These are phyloP conservation scores for Skeletonema costatum DNA, from an alignment of 108 stramenopile species.

Conservation along the genomic window DNA sequence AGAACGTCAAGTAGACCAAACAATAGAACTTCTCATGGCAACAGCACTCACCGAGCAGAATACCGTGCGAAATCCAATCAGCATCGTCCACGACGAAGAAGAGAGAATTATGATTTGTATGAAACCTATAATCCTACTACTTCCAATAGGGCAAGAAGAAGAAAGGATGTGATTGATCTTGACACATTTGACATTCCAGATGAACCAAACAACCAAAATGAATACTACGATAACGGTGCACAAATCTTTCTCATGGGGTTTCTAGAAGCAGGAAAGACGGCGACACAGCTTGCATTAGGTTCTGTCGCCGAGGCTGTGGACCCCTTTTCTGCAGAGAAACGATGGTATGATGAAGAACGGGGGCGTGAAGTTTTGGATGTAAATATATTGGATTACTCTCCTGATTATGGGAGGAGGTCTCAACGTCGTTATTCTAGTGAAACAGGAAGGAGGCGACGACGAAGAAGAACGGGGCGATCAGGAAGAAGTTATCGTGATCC, in stretches of 20 bases:
- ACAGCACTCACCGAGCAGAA: not conserved
- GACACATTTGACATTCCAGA: not conserved
- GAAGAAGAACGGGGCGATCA: not conserved
- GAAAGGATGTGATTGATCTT: constrained; percentile 8
- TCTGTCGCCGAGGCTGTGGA: constrained; percentile 3
- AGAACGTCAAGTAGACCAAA: not conserved
- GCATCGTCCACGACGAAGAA: constrained; percentile 2
- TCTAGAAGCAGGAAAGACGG: constrained; percentile 40
- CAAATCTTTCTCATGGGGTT: constrained; percentile 52
- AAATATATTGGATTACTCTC: constrained; percentile 11
- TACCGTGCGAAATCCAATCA: not conserved
- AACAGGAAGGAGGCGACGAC: not conserved
- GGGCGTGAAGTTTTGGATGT: constrained; percentile 18
- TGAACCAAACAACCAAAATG: not conserved
- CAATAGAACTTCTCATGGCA: not conserved
- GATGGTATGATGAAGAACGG: constrained; percentile 27
- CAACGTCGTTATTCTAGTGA: not conserved
- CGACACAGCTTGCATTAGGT: constrained; percentile 20
- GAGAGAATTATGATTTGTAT: constrained; percentile 20
- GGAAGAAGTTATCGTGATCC: not conserved
- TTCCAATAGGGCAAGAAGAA: not conserved
- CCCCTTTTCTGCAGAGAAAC: constrained; percentile 4
- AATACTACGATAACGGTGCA: constrained; percentile 34
- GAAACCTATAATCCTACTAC: not conserved
- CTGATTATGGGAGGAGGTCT: not conserved